phyloP scores from a whole-genome alignment of 805 yeast genomes.

The Suhomyces sp. region DNA sequence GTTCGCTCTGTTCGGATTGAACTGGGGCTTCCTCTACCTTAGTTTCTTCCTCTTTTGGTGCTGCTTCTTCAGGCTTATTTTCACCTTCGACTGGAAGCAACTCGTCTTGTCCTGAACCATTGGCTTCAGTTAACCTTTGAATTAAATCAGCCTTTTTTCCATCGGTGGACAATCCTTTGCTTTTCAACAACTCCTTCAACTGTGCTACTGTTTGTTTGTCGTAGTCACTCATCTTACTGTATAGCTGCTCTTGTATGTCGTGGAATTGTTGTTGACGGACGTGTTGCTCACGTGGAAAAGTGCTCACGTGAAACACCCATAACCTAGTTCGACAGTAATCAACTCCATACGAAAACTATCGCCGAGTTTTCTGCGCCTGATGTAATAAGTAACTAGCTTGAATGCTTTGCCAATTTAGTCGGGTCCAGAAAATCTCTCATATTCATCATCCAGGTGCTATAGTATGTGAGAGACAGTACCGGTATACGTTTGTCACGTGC shows the following conservation, averaged over 20 bases:
- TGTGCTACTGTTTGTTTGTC: constrained; percentile 76
- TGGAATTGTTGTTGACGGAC: constrained; percentile 1
- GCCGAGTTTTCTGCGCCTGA: too few relatives aligned
- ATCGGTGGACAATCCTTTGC: constrained; percentile 59
- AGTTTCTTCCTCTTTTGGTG: constrained; percentile 12
- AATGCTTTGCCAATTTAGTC: too few relatives aligned
- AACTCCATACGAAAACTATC: too few relatives aligned
- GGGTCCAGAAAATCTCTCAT: too few relatives aligned
- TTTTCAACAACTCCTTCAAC: constrained; percentile 71
- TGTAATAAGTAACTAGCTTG: too few relatives aligned
- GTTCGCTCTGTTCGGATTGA: neutral
- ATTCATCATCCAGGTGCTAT: too few relatives aligned
- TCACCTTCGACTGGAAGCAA: constrained; percentile 7
- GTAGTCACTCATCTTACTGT: constrained; percentile 48
- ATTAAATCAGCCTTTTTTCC: constrained; percentile 83
- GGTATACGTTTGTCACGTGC: neutral
- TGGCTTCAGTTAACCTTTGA: constrained; percentile 60
- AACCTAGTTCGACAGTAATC: too few relatives aligned
- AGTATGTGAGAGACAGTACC: too few relatives aligned
- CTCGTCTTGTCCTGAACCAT: constrained; percentile 23
- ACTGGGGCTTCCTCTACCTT: constrained; percentile 7
- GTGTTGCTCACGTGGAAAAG: neutral
- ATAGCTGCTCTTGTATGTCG: neutral
- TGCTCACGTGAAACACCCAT: too few relatives aligned
- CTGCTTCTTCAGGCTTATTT: constrained; percentile 7